Evolutionary conservation across 495 filamentous ascomycete species (phyloP).

Genomic region (Xylaria intraflava): DNA sequence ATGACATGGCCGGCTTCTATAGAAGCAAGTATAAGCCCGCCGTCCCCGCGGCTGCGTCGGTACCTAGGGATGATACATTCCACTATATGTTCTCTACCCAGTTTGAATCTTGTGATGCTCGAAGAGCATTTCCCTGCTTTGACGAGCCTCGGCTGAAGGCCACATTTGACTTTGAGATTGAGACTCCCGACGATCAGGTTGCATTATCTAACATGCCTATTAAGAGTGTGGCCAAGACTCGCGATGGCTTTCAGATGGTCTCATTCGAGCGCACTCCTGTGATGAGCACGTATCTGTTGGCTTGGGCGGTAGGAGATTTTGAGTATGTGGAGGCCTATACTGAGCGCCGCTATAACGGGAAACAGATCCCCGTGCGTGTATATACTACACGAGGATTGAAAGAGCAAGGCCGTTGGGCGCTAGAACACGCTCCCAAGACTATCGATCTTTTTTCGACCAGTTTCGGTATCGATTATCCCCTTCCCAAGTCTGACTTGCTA

Average conservation of each 20-base stretch:
- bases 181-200: slow-evolving; percentile 77
- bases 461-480: slow-evolving; percentile 90
- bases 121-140: slow-evolving; percentile 92
- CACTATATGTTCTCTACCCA: slow-evolving; percentile 95
- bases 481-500: slow-evolving; percentile 90
- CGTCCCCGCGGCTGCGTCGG: slow-evolving; percentile 58
- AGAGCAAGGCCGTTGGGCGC: slow-evolving; percentile 77
- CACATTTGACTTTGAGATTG: slow-evolving; percentile 86
- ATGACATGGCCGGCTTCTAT: slow-evolving; percentile 94
- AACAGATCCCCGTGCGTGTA: slow-evolving; percentile 84
- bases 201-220: slow-evolving; percentile 94
- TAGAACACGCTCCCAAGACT: slow-evolving; percentile 78
- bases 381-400: slow-evolving; percentile 90
- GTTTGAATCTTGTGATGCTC: slow-evolving; percentile 93
- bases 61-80: slow-evolving; percentile 69
- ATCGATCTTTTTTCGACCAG: slow-evolving; percentile 94
- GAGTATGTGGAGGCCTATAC: slow-evolving; percentile 92
- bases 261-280: slow-evolving; percentile 79
- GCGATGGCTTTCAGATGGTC: slow-evolving; percentile 65
- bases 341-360: slow-evolving; percentile 78
- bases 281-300: slow-evolving; percentile 97
- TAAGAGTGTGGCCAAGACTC: slow-evolving; percentile 55
- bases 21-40: slow-evolving; percentile 86
- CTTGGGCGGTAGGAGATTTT: slow-evolving; percentile 95
- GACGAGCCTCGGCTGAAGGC: slow-evolving; percentile 97